Percentiles rank a stretch among this genome's conserved stretches.
Conservation (phyloP, 2,329 filamentous ascomycete species). For the Pleoardoris graminearum region DNA sequence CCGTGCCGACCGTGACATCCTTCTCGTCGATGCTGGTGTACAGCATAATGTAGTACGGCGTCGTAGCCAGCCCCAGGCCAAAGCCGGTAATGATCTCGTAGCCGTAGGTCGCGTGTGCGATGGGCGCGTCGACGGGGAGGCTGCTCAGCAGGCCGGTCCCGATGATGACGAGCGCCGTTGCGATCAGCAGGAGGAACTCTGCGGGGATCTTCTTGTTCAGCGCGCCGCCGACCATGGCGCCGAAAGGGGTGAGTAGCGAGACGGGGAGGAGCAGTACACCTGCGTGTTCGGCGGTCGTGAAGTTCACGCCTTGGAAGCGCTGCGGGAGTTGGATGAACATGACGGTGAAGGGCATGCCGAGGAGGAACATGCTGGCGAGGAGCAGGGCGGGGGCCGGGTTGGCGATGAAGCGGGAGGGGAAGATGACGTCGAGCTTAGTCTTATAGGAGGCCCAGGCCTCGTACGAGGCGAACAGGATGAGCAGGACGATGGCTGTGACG, state of each 20-base stretch:
- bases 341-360: slow-evolving; percentile 35
- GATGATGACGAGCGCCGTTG: slow-evolving; percentile 24
- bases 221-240: slow-evolving; percentile 29
- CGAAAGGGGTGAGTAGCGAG: slow-evolving; percentile 31
- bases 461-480: slow-evolving; percentile 32
- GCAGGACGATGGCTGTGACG: slow-evolving; percentile 26
- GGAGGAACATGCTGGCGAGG: slow-evolving; percentile 30
- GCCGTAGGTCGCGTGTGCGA: slow-evolving; percentile 30
- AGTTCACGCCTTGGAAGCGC: slow-evolving; percentile 39
- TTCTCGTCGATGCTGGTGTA: slow-evolving; percentile 26
- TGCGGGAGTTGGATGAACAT: slow-evolving; percentile 38
- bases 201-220: slow-evolving; percentile 22
- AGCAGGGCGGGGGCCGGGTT: slow-evolving; percentile 28
- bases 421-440: slow-evolving; percentile 31
- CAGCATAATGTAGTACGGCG: slow-evolving; percentile 35
- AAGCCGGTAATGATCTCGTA: slow-evolving; percentile 36
- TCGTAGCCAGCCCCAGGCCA: slow-evolving; percentile 30
- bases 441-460: slow-evolving; percentile 34
- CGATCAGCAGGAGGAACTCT: slow-evolving; percentile 27
- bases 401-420: slow-evolving; percentile 32
- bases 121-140: slow-evolving; percentile 22
- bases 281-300: slow-evolving; percentile 33
- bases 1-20: slow-evolving; percentile 34
- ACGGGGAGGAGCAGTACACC: slow-evolving; percentile 36
- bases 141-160: slow-evolving; percentile 34